A percentile compares a stretch with the other conserved stretches of the same genome.
These are phyloP conservation scores for Tuber brumale DNA, from an alignment of 495 filamentous ascomycete species.

Conservation along the genomic window DNA sequence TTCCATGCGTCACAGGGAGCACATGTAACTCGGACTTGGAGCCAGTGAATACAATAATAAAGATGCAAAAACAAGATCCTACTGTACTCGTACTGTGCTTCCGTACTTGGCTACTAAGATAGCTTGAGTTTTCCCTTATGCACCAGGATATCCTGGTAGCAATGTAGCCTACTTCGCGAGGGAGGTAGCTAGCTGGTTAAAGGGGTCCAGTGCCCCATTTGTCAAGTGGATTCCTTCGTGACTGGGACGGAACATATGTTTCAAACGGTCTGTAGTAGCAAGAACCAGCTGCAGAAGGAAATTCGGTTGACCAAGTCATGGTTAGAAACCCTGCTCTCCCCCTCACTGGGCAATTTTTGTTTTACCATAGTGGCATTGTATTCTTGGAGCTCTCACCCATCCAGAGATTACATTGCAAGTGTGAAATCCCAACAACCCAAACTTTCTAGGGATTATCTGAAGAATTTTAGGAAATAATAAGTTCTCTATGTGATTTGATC, in stretches of 20 bases:
- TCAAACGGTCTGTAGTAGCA: neutral
- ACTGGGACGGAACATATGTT: neutral
- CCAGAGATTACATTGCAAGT: neutral
- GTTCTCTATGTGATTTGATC: neutral
- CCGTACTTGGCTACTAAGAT: neutral
- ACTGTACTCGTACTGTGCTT: too few species aligned
- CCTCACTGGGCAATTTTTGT: neutral
- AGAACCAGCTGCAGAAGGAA: neutral
- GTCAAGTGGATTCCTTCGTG: neutral
- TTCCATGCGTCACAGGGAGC: neutral
- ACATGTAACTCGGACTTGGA: neutral
- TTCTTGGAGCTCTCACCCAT: neutral
- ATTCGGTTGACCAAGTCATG: neutral
- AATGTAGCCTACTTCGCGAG: neutral
- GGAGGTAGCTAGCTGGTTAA: neutral
- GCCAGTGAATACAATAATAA: neutral
- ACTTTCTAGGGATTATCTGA: neutral
- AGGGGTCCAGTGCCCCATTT: neutral
- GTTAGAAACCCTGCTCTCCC: neutral
- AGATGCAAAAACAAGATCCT: neutral
- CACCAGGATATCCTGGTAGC: neutral
- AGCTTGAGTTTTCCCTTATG: neutral
- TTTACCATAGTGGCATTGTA: neutral
- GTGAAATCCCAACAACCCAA: neutral
- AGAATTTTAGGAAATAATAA: neutral